A percentile compares a stretch with the other conserved stretches of the same genome.
Conservation (phyloP, 2,329 filamentous ascomycete species). For the Fusarium buharicum region DNA sequence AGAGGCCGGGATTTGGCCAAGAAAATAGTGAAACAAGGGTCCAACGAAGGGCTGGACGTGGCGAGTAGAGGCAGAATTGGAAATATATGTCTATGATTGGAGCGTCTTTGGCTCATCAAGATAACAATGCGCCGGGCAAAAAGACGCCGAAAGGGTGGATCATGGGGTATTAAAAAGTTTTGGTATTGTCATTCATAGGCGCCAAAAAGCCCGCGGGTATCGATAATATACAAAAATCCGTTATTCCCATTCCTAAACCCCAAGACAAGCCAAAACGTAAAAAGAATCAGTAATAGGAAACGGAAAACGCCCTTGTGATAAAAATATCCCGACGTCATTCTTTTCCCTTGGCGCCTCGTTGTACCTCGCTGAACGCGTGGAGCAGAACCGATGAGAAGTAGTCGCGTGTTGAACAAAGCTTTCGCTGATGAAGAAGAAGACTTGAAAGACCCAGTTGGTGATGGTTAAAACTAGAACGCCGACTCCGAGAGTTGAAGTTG, state of each 20-base stretch:
- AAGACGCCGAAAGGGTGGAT: conserved; percentile 20
- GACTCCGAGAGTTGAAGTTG: conserved; percentile 9
- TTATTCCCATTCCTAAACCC: conserved; percentile 11
- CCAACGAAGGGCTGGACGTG: conserved; percentile 13
- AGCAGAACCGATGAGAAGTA: neutral
- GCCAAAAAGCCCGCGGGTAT: conserved; percentile 33
- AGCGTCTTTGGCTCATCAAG: conserved; percentile 6
- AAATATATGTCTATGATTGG: conserved; percentile 17
- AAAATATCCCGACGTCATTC: conserved; percentile 19
- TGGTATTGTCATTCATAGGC: conserved; percentile 25
- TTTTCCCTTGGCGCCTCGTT: conserved; percentile 21
- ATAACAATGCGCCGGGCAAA: conserved; percentile 1
- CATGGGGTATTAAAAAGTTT: neutral
- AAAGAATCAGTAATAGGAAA: conserved; percentile 1
- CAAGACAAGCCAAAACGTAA: conserved; percentile 25
- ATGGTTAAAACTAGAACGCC: conserved; percentile 4
- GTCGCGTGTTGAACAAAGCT: conserved; percentile 1
- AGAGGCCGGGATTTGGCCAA: conserved; percentile 19
- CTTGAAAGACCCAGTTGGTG: conserved; percentile 4
- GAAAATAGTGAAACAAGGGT: conserved; percentile 26
- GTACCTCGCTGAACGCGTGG: neutral
- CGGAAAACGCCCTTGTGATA: conserved; percentile 11
- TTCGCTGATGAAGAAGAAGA: neutral
- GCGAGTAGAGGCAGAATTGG: conserved; percentile 1
- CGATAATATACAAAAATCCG: conserved; percentile 34